Evolutionary conservation across 148 eudicot species (phyloP).

Genomic region (Amaranthus hypochondriacus): DNA sequence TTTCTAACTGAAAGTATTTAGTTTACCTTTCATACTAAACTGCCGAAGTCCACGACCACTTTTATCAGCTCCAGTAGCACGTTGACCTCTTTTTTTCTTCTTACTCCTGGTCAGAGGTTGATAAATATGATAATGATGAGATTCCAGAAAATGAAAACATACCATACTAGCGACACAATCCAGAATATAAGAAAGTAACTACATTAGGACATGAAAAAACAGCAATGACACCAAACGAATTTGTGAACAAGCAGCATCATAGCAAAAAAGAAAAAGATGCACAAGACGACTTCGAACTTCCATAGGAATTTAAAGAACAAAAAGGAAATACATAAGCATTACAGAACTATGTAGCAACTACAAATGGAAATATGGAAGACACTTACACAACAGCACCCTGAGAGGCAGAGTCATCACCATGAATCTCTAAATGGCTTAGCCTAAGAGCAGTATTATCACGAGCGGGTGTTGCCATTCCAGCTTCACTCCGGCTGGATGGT

Average conservation of each 20-base stretch:
- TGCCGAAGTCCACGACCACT: conserved; percentile 98
- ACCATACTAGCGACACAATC: background rate
- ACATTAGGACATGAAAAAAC: background rate
- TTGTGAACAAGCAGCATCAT: background rate
- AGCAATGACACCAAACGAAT: background rate
- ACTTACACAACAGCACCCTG: conserved; percentile 67
- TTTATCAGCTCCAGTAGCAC: conserved; percentile 80
- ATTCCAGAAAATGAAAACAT: background rate
- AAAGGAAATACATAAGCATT: background rate
- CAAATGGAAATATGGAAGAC: background rate
- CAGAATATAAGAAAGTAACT: background rate
- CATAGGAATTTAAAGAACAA: background rate
- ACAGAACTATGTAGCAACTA: conserved; percentile 3
- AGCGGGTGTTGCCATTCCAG: conserved; percentile 60
- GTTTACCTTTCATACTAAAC: conserved; percentile 96
- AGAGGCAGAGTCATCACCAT: conserved; percentile 65
- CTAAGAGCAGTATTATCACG: conserved; percentile 55
- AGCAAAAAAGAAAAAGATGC: background rate
- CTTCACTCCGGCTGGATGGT: conserved; percentile 72
- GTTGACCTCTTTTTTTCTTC: conserved; percentile 92
- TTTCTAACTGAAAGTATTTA: conserved; percentile 6
- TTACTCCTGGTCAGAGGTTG: conserved; percentile 41
- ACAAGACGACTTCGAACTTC: background rate
- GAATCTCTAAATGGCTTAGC: conserved; percentile 72
- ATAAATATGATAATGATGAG: background rate